Evolutionary conservation across 768 basidiomycete genomes (phyloP), one percentile per base, ranked within the genome.

Genomic region (Suillus subaureus): DNA sequence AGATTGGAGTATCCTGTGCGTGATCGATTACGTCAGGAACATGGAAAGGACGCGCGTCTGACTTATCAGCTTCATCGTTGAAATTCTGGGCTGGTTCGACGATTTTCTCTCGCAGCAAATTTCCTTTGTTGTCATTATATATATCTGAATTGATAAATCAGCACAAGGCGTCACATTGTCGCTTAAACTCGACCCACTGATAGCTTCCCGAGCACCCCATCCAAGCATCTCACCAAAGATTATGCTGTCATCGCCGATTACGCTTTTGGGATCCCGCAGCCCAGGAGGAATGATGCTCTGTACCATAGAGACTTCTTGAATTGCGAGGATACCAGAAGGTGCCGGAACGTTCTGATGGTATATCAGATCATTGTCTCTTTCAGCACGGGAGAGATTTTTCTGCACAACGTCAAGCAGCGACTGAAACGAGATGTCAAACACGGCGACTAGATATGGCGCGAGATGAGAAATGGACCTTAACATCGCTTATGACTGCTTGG

Each of bases 281-380:
- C 82, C 89, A 1, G 80, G 75, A 0, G 89, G 88, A 2, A 88
- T 71, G 18, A 77, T 83, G 2, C 88, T 75, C 66, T 88, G 84
- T 40, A 89, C 91, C 73, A 98, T 85, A 12, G 85, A 78, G 2
- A 88, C 87, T 43, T 87, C 87, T 37, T 82, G 79, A 60, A 98
- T 88, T 0, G 83, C 73, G 0, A 88, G 79, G 8, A 97, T 84
- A 18, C 89, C 84, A 2, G 90, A 87, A 5, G 85, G 70, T 0
- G 94, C 80, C 1, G 96, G 95, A 1, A 97, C 82, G 64, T 93
- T 90, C 61, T 93, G 85, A 70, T 97, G 94, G 78, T 98, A 99
- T 45, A 99, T 97, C 8, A 97, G 80, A 76, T 97, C 92, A 74
- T 99, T 99, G 76, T 99, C 97, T 39, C 94, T 87, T 68, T 90